Base-by-base conservation (phyloP, 2,329 filamentous ascomycete genomes). In the Magnaporthales sp. region DNA sequence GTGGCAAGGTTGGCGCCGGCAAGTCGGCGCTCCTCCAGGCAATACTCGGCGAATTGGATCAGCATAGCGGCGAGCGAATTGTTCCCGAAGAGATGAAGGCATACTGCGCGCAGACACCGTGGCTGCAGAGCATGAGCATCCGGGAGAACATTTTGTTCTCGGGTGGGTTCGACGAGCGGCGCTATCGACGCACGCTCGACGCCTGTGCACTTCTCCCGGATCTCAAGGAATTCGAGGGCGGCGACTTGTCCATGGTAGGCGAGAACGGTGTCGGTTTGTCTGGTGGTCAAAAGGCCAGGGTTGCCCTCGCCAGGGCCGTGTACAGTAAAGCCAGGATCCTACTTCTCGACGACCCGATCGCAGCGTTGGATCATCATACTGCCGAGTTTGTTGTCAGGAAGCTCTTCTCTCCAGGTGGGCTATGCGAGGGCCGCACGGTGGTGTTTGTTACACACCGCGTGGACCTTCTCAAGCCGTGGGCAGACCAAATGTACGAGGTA, bases 401-500 rank as follows among this genome's bases (percentile, higher is more conserved):
- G 75, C 83, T 79, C 70, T 80, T 92, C 65, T 66, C 68, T 0
- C 71, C 74, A 1, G 73, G 74, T 9, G 70, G 70, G 3, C 69
- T 78, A n/a, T 75, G 73, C 68, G 81, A 84, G 24, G 84, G 84
- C 0, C 84, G 91, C 6, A 91, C 90, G 0, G 88, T 91, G 0
- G 85, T 95, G n/a, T 86, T 93, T 58, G 91, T 94, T 63, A 93
- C 92, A 0, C 90, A 93, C 74, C 83, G 89, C 51, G 89, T 93
- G n/a, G 89, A 93, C 68, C 79, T 97, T 10, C 91, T 92, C 68
- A 84, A 86, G 24, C 81, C 84, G n/a, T 80, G 93, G 60, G 91
- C 92, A 1, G 81, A 88, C 63, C 90, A 95, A 72, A 83, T 92
- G 19, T 78, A 97, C 10, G 86, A 93, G 67, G 82, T 97, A 10